Evolutionary conservation across 1,284 basidiomycete species (phyloP).

Genomic region (Phylloboletellus chloephorus): DNA sequence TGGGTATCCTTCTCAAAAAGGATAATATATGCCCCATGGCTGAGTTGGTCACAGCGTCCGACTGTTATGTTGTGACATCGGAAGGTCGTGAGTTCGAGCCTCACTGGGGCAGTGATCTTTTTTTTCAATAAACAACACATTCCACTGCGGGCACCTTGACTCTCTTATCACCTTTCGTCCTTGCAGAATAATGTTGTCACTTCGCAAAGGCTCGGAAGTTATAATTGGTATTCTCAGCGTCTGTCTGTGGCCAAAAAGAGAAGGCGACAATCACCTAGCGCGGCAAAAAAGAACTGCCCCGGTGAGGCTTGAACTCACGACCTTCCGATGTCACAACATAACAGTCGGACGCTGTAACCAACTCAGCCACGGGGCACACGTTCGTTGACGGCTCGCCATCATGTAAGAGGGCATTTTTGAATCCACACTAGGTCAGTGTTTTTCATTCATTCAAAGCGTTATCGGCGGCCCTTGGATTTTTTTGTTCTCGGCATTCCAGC

Average conservation of each 20-base stretch:
- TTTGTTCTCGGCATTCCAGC: conserved; percentile 67
- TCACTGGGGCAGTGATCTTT: conserved; percentile 51
- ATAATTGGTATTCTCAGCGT: no score
- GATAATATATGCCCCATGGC: conserved; percentile 77
- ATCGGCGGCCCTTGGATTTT: conserved; percentile 41
- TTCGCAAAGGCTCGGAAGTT: no score
- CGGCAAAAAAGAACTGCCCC: conserved; percentile 45
- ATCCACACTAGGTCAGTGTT: no score
- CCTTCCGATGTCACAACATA: conserved; percentile 56
- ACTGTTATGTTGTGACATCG: conserved; percentile 72
- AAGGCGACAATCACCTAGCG: no score
- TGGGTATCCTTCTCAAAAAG: no score
- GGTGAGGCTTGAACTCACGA: conserved; percentile 62
- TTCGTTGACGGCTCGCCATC: no score
- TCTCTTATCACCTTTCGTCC: no score
- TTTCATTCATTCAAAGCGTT: conserved; percentile 6
- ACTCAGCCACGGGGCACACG: conserved; percentile 80
- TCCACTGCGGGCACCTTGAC: no score
- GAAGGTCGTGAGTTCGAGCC: conserved; percentile 74
- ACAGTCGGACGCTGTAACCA: conserved; percentile 82
- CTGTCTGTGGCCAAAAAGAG: no score
- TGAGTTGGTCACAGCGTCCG: conserved; percentile 80
- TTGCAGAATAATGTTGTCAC: no score
- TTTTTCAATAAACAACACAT: no score
- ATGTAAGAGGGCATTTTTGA: no score